Base-by-base conservation (phyloP, 1,284 basidiomycete species). In the Naganishia cerealis region DNA sequence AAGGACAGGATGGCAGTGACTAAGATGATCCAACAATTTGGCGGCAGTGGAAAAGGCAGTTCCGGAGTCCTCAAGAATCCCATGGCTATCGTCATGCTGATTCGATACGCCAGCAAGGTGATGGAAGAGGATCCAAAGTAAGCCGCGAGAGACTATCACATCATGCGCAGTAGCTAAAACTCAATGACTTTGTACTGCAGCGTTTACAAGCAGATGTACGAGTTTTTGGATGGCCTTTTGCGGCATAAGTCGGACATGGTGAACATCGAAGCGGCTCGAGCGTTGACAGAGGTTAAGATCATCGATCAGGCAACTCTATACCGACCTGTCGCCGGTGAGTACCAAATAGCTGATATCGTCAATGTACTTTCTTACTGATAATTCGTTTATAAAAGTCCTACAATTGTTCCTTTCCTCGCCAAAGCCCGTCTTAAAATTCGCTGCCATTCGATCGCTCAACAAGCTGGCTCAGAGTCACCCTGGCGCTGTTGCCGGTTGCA, bases 241-340 rank as follows among this genome's bases (percentile, higher is more conserved):
- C 88, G 94, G 70, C 96, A 99, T 83, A 99, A 99, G 85, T 95
- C 93, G 77, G 96, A 99, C 80, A 99, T 98, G 96, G 96, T 99
- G 79, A 99, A 98, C 83, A 92, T 95, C 75, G 96, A 99, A 81
- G 96, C 95, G 38, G 96, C 96, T 6, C 88, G 95, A 63, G 94
- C 90, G 21, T 95, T 99, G 72, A 98, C 94, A 79, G 94, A 97
- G 80, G 92, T 97, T 90, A 90, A 88, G 79, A 87, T 88, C 73
- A 88, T 94, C 33, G 86, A 88, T 33, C 78, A 88, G 15, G 80
- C 86, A 26, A 92, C 98, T 74, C 84, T 99, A 65, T 88, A 88
- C 66, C 88, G 91, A 74, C 87, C 96, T 3, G 92, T 99, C 70
- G 87, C 91, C 67, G 90, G 92, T 91, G 72, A 74, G 40, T 38